Percentiles rank a stretch among this genome's conserved stretches.
Evolutionary conservation across 2,329 filamentous ascomycete species (phyloP).

Genomic region (Fusarium sambucinum): DNA sequence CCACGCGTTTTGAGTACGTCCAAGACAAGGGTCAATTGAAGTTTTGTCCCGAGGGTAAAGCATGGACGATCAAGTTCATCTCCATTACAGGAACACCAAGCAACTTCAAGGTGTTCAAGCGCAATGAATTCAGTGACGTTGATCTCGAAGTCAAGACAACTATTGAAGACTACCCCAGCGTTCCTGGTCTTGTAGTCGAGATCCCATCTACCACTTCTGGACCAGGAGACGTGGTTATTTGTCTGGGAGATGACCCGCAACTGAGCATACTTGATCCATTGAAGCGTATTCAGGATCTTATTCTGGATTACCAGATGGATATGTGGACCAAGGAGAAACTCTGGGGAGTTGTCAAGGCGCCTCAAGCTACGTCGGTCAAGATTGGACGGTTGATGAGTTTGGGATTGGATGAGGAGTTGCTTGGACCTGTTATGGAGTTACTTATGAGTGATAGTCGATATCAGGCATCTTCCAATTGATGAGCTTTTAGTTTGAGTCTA

Average conservation of each 20-base stretch:
- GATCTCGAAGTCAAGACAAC: background rate
- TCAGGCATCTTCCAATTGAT: background rate
- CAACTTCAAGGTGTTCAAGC: conserved; percentile 9
- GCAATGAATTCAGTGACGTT: background rate
- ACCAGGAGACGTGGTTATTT: background rate
- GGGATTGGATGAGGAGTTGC: conserved; percentile 42
- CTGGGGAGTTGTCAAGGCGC: conserved; percentile 37
- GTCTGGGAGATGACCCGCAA: conserved; percentile 14
- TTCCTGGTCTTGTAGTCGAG: conserved; percentile 30
- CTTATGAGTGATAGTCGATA: conserved; percentile 46
- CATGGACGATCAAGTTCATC: conserved; percentile 37
- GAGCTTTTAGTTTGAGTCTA: background rate
- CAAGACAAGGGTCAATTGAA: conserved; percentile 23
- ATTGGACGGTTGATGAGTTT: conserved; percentile 44
- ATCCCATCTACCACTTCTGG: conserved; percentile 9
- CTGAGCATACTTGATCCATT: conserved; percentile 31
- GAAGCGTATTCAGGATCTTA: conserved; percentile 30
- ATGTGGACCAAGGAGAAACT: conserved; percentile 46
- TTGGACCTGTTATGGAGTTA: conserved; percentile 47
- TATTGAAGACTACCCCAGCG: conserved; percentile 26
- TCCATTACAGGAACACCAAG: conserved; percentile 13
- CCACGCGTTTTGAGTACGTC: conserved; percentile 1
- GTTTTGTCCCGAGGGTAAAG: conserved; percentile 6
- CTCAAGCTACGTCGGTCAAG: conserved; percentile 33
- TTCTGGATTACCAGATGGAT: conserved; percentile 48